These are phyloP conservation scores for Aeschynomene evenia DNA, from an alignment of 306 rosid genomes.

Conservation along the genomic window DNA sequence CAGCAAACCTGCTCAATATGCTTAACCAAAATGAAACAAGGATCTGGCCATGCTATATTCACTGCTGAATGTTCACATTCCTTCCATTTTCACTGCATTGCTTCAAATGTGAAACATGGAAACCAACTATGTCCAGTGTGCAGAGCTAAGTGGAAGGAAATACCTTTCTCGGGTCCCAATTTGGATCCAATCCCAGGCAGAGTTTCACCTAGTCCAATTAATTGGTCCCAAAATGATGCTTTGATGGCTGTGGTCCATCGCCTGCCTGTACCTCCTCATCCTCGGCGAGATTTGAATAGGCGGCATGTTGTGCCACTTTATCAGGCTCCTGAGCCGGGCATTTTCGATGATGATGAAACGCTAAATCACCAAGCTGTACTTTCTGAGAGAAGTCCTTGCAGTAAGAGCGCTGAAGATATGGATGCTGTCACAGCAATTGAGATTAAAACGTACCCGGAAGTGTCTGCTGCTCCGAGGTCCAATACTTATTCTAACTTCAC, in stretches of 20 bases:
- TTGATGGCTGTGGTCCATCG: constrained; percentile 81
- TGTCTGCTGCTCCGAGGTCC: constrained; percentile 59
- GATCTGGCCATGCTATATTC: constrained; percentile 92
- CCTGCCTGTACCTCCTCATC: constrained; percentile 64
- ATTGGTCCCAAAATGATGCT: constrained; percentile 80
- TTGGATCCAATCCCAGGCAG: constrained; percentile 55
- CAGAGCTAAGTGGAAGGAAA: constrained; percentile 95
- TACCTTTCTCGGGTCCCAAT: constrained; percentile 70
- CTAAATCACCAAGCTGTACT: constrained; percentile 52
- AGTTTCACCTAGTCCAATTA: constrained; percentile 55
- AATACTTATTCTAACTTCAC: constrained; percentile 57
- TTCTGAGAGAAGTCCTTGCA: constrained; percentile 41
- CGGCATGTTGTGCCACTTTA: constrained; percentile 76
- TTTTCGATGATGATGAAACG: constrained; percentile 83
- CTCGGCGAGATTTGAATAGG: constrained; percentile 65
- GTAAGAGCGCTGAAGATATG: constrained; percentile 37
- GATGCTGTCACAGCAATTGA: constrained; percentile 48
- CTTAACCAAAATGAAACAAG: constrained; percentile 86
- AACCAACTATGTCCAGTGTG: constrained; percentile 96
- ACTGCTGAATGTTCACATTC: constrained; percentile 96
- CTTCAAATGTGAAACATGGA: constrained; percentile 85
- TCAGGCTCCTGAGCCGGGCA: constrained; percentile 77
- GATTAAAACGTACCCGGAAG: constrained; percentile 75
- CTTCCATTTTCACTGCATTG: constrained; percentile 93
- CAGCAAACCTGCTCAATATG: constrained; percentile 95